Base-by-base conservation (phyloP, 2,329 filamentous ascomycete species). In the Diaporthe amygdali region DNA sequence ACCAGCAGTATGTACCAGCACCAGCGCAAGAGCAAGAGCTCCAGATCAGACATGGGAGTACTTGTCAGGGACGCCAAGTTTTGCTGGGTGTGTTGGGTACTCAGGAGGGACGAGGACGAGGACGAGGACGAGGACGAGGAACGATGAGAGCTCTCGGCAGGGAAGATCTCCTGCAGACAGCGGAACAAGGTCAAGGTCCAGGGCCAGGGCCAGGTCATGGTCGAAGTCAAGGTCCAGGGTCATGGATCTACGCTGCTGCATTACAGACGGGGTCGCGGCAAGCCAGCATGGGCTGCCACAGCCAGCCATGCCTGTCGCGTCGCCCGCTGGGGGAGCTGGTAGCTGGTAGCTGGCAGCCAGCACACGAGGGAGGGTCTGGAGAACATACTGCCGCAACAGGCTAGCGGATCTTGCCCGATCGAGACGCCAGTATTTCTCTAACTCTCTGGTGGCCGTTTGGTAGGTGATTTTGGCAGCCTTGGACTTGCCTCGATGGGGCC, bases 111-210 rank as follows among this genome's bases (percentile, higher is more conserved):
- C 39, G 32, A 27, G 41, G 46, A n/a, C 56, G 17, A 63, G 59
- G 39, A n/a, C n/a, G n/a, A n/a, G 59, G 14, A 39, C 39, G 32
- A 27, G 41, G 46, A n/a, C 56, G 17, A 63, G 59, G 39, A n/a
- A n/a, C n/a, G n/a, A n/a, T n/a, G n/a, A n/a, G n/a, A 46, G 39
- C 59, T 47, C 41, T 47, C 41, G 59, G 41, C 59, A 47, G 34
- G 41, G 59, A 47, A 63, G 59, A 63, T 63, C 59, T 47, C 59
- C 59, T 63, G 41, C 59, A 63, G 59, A 47, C 59, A 30, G 59
- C 59, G 59, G 59, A 63, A 63, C 59, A 63, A 47, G 59, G 59
- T 17, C 7, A 25, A 34, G 41, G 44, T 34, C 27, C 17, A 6
- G 27, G 14, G 3, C 8, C 59, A 47, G 59, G 59, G 7, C 34